A percentile compares a stretch with the other conserved stretches of the same genome.
Conservation (phyloP, 176 grass and related monocot genomes). For the Triticum urartu region DNA sequence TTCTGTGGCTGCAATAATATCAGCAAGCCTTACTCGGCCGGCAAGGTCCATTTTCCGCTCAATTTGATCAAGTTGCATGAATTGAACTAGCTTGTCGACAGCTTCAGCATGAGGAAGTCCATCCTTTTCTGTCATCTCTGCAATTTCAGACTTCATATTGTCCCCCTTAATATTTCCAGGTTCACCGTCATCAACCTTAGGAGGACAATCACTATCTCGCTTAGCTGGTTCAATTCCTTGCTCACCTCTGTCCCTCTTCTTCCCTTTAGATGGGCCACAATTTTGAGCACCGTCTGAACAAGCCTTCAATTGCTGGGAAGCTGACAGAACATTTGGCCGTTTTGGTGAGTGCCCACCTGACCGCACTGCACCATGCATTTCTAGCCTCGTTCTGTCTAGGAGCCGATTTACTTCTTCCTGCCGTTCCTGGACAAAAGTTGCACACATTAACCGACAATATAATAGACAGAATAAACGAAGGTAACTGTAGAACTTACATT, state of each 20-base stretch:
- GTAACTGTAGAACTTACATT: conserved; percentile 64
- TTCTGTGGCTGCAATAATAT: conserved; percentile 81
- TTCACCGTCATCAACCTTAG: conserved; percentile 59
- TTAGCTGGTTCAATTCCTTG: conserved; percentile 58
- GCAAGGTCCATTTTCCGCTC: conserved; percentile 71
- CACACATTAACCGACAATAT: conserved; percentile 29
- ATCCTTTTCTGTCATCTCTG: conserved; percentile 69
- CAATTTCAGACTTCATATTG: conserved; percentile 59
- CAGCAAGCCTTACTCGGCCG: conserved; percentile 58
- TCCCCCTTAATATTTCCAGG: conserved; percentile 51
- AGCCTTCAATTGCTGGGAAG: conserved; percentile 62
- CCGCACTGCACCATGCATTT: conserved; percentile 92
- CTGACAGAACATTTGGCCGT: conserved; percentile 48
- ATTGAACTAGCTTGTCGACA: conserved; percentile 71
- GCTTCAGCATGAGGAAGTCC: conserved; percentile 65
- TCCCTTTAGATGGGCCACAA: conserved; percentile 64
- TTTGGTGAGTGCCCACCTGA: conserved; percentile 80
- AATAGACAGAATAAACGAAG: neutral
- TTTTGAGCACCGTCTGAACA: conserved; percentile 63
- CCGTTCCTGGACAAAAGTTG: conserved; percentile 60
- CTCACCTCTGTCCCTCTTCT: conserved; percentile 80
- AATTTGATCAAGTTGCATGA: conserved; percentile 75
- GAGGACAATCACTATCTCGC: conserved; percentile 46
- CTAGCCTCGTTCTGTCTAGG: conserved; percentile 66
- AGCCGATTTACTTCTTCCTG: conserved; percentile 86